Base-by-base conservation (phyloP, 2,329 filamentous ascomycete species). In the Aspergillus pseudonomiae region DNA sequence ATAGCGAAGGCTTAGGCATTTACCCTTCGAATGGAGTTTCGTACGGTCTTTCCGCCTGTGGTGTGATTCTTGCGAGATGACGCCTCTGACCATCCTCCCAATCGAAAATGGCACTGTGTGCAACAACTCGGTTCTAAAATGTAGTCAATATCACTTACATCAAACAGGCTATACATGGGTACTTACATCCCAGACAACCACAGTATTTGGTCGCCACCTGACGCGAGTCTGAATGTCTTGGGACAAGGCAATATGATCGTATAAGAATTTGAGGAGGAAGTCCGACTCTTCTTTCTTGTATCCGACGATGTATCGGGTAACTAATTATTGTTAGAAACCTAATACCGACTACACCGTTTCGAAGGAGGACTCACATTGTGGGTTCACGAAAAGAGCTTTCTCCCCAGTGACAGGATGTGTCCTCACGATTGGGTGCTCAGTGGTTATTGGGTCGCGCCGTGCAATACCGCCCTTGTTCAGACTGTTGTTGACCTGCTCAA, bases 231-330 rank as follows among this genome's bases (percentile, higher is more conserved):
- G 91, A 75, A 93, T 87, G 73, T 93, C 91, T 57, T 89, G 87
- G 24, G 89, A 89, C 46, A 86, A 84, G 0, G 88, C 89, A 59
- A 93, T 87, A 71, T 93, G 91, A 72, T 92, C 86, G 74, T 89
- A 93, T 19, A 94, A 78, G 80, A 93, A 93, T 72, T 92, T 91
- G 63, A 94, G 83, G 11, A 94, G 81, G 55, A 84, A 84, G 67
- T 96, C 93, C 1, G 89, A 92, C 74, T 96, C 93, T 74, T 96
- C 93, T 74, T 93, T 92, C 80, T 96, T 96, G 73, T 90, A 86
- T 14, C 92, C 92, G 1, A 94, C 86, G 60, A 96, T 94, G 34
- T 89, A 84, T 57, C 92, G 88, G 5, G 91, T 94, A 80, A 95
- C 89, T 91, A 41, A 39, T 21, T 11, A 0, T 54, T 30, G 34